Evolutionary conservation across 1,284 basidiomycete species (phyloP), one percentile per base, ranked within the genome.

Genomic region (Lignosus rhinocerotis): DNA sequence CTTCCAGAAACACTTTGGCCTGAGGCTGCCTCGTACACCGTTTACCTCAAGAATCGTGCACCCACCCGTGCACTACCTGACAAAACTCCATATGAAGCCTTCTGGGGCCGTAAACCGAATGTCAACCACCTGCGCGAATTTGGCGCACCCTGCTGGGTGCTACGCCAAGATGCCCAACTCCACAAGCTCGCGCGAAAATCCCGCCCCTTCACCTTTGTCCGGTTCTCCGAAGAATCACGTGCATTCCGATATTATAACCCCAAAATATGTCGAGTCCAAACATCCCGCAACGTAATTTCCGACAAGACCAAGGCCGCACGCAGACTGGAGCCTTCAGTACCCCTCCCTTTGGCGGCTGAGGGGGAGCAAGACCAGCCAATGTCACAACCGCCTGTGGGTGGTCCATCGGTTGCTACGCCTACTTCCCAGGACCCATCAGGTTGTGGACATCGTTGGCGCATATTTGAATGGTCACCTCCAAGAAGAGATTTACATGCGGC

Each of bases 401-500:
- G 1, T 31, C 17, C 33, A 3, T 11, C 48, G 2, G 7, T 6
- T 16, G 34, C 38, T 5, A n/a, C 50, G 8, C 11, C 19, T 11
- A 10, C 50, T 3, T 14, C 1, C 6, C 4, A 30, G n/a, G n/a
- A 25, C 25, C 25, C 12, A 59, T 72, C 47, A 71, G 39, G 46
- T 69, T 1, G 58, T 76, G 7, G 75, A 80, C 51, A 64, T 81
- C 0, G 70, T 71, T 6, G 70, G 68, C 0, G 72, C 72, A 0
- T 80, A 73, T 58, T 68, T 79, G 0, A 74, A 78, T 56, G 68
- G 67, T 0, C 58, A 61, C 0, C 68, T 80, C 0, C 65, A 75
- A 6, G 75, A 80, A 44, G 68, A 74, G 12, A 69, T 80, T 8
- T 78, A 75, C 46, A 78, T 79, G 75, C 17, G 51, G 0, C 74